Percentiles rank a stretch among this genome's conserved stretches.
Conservation (phyloP, 2,329 filamentous ascomycete species). For the Trichoderma endophyticum region DNA sequence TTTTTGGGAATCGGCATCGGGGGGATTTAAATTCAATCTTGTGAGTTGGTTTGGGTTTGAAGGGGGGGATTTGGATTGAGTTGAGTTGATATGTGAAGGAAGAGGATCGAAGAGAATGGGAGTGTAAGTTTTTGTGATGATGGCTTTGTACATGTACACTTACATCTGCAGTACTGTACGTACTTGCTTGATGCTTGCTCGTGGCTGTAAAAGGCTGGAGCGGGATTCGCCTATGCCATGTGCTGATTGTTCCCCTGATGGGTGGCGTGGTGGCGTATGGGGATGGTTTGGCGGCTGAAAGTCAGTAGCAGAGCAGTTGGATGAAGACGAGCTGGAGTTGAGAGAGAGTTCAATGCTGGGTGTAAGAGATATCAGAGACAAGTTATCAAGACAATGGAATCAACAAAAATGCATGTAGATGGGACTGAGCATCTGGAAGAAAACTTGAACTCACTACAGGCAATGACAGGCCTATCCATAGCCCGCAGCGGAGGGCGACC, state of each 20-base stretch:
- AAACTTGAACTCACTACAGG: not conserved
- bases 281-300: not conserved
- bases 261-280: constrained; percentile 13
- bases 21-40: not conserved
- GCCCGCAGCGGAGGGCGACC: not conserved
- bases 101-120: not conserved
- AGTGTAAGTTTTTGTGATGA: not conserved
- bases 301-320: not conserved
- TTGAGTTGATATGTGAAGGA: not conserved
- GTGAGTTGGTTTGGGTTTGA: not conserved
- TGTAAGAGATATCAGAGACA: not conserved
- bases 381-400: not conserved
- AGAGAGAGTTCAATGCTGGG: not conserved
- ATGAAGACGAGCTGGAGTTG: not conserved
- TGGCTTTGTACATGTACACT: not conserved
- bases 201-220: not conserved
- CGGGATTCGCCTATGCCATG: constrained; percentile 7
- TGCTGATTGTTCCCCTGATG: constrained; percentile 10
- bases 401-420: not conserved
- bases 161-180: not conserved
- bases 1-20: not conserved
- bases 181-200: not conserved
- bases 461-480: not conserved
- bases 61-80: not conserved
- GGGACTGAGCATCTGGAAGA: not conserved